Percentiles rank a stretch among this genome's conserved stretches.
phyloP scores from a whole-genome alignment of 805 yeast genomes.

The Brettanomyces custersianus region DNA sequence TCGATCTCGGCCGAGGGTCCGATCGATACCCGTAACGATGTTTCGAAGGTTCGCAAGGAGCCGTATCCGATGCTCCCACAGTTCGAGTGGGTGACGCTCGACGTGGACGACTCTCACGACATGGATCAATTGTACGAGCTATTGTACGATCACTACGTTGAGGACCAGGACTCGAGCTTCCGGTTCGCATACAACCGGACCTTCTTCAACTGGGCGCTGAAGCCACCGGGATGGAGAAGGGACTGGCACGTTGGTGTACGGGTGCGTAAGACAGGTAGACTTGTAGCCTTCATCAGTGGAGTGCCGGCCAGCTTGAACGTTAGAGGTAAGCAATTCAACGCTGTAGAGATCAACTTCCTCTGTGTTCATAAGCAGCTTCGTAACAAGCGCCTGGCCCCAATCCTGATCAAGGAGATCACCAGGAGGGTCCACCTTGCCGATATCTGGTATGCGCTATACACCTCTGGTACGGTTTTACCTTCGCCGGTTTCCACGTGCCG shows the following conservation, averaged over 20 bases:
- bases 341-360: constrained; percentile 87
- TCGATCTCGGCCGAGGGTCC: constrained; percentile 66
- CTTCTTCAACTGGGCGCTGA: constrained; percentile 87
- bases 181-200: constrained; percentile 80
- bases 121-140: constrained; percentile 72
- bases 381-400: constrained; percentile 90
- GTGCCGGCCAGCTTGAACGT: constrained; percentile 68
- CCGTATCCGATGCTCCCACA: constrained; percentile 69
- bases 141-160: constrained; percentile 86
- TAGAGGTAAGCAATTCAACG: constrained; percentile 36
- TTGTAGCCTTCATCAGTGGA: constrained; percentile 90
- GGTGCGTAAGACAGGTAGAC: constrained; percentile 62
- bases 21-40: constrained; percentile 57
- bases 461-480: constrained; percentile 87
- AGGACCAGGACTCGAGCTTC: constrained; percentile 86
- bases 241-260: constrained; percentile 95
- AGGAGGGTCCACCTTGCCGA: constrained; percentile 77
- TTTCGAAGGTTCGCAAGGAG: constrained; percentile 59
- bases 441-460: constrained; percentile 94
- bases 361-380: constrained; percentile 92
- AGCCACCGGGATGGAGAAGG: constrained; percentile 83
- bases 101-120: constrained; percentile 44
- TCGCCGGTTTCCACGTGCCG: constrained; percentile 86
- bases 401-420: constrained; percentile 87
- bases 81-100: constrained; percentile 85